phyloP scores from a whole-genome alignment of 192 early-diverging fungal species.

The Coemansia sp. region DNA sequence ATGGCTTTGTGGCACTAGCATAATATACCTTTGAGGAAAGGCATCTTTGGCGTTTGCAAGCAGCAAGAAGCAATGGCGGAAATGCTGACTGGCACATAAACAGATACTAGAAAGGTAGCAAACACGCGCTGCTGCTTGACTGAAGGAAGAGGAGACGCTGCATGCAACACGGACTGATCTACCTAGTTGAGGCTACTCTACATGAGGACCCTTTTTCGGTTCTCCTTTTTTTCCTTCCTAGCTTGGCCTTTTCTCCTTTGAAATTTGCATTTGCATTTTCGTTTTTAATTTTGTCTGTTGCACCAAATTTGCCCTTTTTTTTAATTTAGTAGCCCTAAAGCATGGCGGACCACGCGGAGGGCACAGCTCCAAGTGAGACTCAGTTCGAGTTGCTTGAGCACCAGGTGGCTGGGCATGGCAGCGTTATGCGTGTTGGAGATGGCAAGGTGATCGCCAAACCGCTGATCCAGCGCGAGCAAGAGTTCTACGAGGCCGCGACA shows the following conservation, averaged over 20 bases:
- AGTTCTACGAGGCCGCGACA: slow-evolving; percentile 68
- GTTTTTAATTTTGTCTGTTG: background rate
- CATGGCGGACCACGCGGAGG: background rate
- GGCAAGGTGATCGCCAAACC: slow-evolving; percentile 73
- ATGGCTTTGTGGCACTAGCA: background rate
- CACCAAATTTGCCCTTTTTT: background rate
- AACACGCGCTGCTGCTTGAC: background rate
- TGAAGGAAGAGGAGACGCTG: background rate
- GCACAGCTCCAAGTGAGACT: background rate
- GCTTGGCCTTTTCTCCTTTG: background rate
- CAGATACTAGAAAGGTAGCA: background rate
- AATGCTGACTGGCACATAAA: background rate
- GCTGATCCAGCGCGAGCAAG: slow-evolving; percentile 58
- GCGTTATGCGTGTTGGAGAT: slow-evolving; percentile 60
- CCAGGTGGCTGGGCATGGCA: slow-evolving; percentile 83
- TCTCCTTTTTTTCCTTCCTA: slow-evolving; percentile 12
- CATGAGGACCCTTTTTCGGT: background rate
- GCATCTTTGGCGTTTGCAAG: background rate
- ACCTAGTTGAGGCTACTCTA: background rate
- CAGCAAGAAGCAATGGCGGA: background rate
- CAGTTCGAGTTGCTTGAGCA: slow-evolving; percentile 50
- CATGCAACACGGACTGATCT: background rate
- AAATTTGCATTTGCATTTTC: slow-evolving; percentile 6
- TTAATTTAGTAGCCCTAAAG: background rate
- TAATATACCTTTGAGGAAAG: background rate